Evolutionary conservation across 139 green algal species (phyloP), one percentile per base, ranked within the genome.

Genomic region (Dunaliella sp.): DNA sequence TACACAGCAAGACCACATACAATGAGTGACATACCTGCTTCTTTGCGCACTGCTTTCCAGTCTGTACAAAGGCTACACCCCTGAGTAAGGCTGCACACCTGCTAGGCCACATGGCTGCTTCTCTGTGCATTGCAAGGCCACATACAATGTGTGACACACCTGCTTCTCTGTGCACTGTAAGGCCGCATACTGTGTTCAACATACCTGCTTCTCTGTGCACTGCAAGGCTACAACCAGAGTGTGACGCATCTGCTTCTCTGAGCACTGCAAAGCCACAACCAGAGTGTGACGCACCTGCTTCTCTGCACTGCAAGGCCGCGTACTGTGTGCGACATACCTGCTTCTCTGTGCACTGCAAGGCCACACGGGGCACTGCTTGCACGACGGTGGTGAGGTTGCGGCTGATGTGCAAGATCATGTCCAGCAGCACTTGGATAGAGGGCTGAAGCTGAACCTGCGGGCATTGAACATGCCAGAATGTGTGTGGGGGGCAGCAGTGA

Each of bases 391-490:
- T 93, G 30, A 97, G 87, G 80, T 96, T 91, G n/a, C 92, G 88
- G 57, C 85, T 91, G 22, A 91, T 84, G 25, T 85, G 82, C 33
- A 36, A 81, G 78, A 97, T 91, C 84, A 95, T 96, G 86, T 97
- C 91, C 81, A 97, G 96, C 72, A 98, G 88, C 35, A 94, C 90
- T 87, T 97, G 92, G 82, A 96, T 90, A 38, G 89, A 92, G 30
- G 93, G 95, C 57, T 82, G 84, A 76, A 97, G 88, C 92, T 97
- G 91, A 90, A 96, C 94, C n/a, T 81, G 87, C 16, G 84, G 38
- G 48, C n/a, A n/a, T n/a, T n/a, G n/a, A n/a, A n/a, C n/a, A n/a
- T n/a, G n/a, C n/a, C n/a, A n/a, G n/a, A n/a, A n/a, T n/a, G n/a
- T n/a, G n/a, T n/a, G n/a, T n/a, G n/a, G n/a, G n/a, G n/a, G n/a